A percentile compares a stretch with the other conserved stretches of the same genome.
phyloP scores from a whole-genome alignment of 106 monocot genomes.

The Apostasia ramifera region DNA sequence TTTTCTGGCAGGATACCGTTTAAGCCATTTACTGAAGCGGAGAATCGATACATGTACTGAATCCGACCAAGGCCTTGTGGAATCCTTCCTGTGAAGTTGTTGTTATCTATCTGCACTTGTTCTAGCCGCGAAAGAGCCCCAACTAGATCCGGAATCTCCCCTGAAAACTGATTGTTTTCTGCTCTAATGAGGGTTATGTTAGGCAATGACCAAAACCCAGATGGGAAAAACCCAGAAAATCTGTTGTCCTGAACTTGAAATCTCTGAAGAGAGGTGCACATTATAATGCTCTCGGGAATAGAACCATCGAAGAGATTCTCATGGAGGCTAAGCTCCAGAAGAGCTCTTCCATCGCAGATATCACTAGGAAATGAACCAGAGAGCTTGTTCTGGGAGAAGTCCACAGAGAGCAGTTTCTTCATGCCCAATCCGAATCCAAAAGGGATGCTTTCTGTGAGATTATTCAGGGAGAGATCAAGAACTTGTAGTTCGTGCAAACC shows the following conservation, averaged over 20 bases:
- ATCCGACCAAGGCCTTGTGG: conserved; percentile 39
- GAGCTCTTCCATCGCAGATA: conserved; percentile 34
- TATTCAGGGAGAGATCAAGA: conserved; percentile 55
- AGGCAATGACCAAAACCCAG: conserved; percentile 58
- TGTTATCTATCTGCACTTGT: conserved; percentile 72
- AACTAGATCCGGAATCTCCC: conserved; percentile 36
- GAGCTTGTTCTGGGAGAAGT: conserved; percentile 57
- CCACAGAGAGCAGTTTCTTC: conserved; percentile 34
- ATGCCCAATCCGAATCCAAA: conserved; percentile 41
- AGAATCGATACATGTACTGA: conserved; percentile 52
- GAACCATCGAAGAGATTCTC: conserved; percentile 38
- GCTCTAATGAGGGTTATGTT: conserved; percentile 37
- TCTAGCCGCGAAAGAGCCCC: conserved; percentile 26
- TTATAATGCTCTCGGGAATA: conserved; percentile 21
- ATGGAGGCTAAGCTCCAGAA: conserved; percentile 36
- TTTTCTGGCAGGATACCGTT: conserved; percentile 44
- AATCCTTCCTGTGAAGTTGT: conserved; percentile 51
- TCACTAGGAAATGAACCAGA: conserved; percentile 53
- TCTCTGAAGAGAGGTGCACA: conserved; percentile 43
- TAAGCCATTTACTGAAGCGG: conserved; percentile 49
- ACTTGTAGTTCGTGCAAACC: conserved; percentile 34
- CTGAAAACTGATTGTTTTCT: conserved; percentile 57
- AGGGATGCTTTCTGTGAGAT: conserved; percentile 45
- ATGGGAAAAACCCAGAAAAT: conserved; percentile 43
- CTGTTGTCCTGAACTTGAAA: conserved; percentile 57